Percentiles rank a stretch among this genome's conserved stretches.
Conservation (phyloP, 2,329 filamentous ascomycete species). For the Neofusicoccum cordaticola region DNA sequence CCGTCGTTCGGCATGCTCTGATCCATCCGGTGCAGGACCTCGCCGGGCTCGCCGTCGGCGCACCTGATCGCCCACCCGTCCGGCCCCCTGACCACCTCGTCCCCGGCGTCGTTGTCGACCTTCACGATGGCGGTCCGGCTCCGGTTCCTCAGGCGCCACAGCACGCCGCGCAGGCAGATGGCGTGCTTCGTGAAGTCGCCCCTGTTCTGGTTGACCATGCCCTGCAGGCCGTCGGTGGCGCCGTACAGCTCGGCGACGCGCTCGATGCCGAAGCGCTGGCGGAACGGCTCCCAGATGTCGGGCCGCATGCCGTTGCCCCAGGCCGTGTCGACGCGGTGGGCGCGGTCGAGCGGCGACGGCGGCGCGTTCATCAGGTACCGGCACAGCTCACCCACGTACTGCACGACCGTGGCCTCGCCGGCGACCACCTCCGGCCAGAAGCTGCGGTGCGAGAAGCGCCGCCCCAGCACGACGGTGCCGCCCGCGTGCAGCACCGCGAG, state of each 20-base stretch:
- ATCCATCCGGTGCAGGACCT: slow-evolving; percentile 34
- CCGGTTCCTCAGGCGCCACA: slow-evolving; percentile 33
- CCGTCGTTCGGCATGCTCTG: slow-evolving; percentile 24
- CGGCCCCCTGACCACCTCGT: slow-evolving; percentile 35
- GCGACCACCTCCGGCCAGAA: slow-evolving; percentile 74
- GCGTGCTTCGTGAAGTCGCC: slow-evolving; percentile 34
- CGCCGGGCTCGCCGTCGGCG: slow-evolving; percentile 33
- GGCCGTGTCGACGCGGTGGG: slow-evolving; percentile 58
- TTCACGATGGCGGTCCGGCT: slow-evolving; percentile 33
- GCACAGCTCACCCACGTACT: slow-evolving; percentile 76
- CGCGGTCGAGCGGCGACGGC: slow-evolving; percentile 56
- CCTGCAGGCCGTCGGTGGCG: slow-evolving; percentile 65
- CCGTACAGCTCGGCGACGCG: slow-evolving; percentile 73
- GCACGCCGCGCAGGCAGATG: slow-evolving; percentile 32
- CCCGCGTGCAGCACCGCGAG: slow-evolving; percentile 52
- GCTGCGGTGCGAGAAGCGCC: slow-evolving; percentile 65
- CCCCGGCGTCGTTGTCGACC: slow-evolving; percentile 29
- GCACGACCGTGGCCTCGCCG: slow-evolving; percentile 65
- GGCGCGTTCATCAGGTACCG: slow-evolving; percentile 70
- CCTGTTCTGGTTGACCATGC: slow-evolving; percentile 31
- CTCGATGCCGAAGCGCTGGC: slow-evolving; percentile 61
- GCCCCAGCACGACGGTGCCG: slow-evolving; percentile 61
- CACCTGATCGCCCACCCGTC: slow-evolving; percentile 35
- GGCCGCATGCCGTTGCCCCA: slow-evolving; percentile 67
- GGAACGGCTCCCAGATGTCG: slow-evolving; percentile 66